Base-by-base conservation (phyloP, 2,329 filamentous ascomycete species). In the Alternaria longipes region DNA sequence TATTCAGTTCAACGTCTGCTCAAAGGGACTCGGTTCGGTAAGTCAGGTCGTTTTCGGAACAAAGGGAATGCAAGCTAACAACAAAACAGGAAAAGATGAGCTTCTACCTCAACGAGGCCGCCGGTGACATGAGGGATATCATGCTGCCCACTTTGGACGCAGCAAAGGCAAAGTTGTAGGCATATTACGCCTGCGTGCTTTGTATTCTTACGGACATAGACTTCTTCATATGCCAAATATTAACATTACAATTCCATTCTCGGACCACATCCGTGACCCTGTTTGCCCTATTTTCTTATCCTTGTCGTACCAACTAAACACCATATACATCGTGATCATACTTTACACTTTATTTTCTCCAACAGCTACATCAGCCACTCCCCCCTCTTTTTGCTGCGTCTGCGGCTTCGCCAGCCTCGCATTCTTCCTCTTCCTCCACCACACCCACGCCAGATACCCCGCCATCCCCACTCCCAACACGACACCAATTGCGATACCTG, bases 1-100 rank as follows among this genome's bases (percentile, higher is more conserved):
- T 80, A 86, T 99, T 66, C 95, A 98, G 87, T 98, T 99, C 84
- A 99, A 99, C 82, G 89, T 99, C 69, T 94, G 97, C 67, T 95
- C 91, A 78, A 99, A 98, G 86, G 89, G 91, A 59, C 84, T 97
- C 51, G 95, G 94, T 45, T 92, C 91, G 62, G 77, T 79, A 77
- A 70, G 76, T 76, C 4, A 1, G 26, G 1, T 22, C 16, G 7
- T 22, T 12, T n/a, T 7, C 9, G n/a, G 16, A 4, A 41, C 12
- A 28, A 32, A 5, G 24, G 30, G 28, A 30, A 16, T 24, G 3
- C 1, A 18, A 4, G 60, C 71, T 76, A 71, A 76, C 51, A 1
- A 41, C 12, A 2, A 4, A 4, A 41, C 41, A 79, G 75, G 89
- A 95, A 73, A 90, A 91, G 70, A 97, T 99, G 94, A 95, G 92